phyloP scores from a whole-genome alignment of 257 asterid species.

The Solanum virginianum region DNA sequence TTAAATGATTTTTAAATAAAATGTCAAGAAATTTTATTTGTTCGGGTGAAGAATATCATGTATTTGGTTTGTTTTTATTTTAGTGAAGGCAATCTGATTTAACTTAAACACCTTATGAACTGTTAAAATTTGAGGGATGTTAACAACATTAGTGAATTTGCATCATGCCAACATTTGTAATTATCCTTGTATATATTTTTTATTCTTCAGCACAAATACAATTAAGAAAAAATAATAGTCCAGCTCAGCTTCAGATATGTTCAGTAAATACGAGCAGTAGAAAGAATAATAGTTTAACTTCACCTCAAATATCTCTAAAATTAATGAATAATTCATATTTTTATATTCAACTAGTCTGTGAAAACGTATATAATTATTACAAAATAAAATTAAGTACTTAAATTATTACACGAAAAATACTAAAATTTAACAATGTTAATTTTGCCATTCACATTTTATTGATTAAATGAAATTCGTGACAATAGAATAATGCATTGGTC shows the following conservation, averaged over 20 bases:
- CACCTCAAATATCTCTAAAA: too few species aligned
- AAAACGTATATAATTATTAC: too few species aligned
- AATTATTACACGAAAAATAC: too few species aligned
- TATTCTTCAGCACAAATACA: background rate
- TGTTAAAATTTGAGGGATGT: background rate
- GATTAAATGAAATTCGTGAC: too few species aligned
- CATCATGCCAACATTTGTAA: slow-evolving; percentile 19
- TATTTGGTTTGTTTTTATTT: background rate
- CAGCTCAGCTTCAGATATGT: background rate
- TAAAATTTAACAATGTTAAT: too few species aligned
- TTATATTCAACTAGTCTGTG: too few species aligned
- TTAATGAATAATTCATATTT: too few species aligned
- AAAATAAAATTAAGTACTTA: too few species aligned
- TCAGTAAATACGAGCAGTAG: background rate
- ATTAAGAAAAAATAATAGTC: slow-evolving; percentile 8
- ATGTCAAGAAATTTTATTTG: background rate
- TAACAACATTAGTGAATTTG: background rate
- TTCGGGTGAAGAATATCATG: accelerated
- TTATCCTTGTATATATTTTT: slow-evolving; percentile 4
- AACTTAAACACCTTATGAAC: background rate
- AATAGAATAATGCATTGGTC: too few species aligned
- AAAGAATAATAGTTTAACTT: too few species aligned
- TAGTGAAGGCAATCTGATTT: background rate
- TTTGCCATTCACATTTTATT: too few species aligned
- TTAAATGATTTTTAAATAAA: background rate